Evolutionary conservation across 805 yeast species (phyloP).

Genomic region (Ogataea angusta): DNA sequence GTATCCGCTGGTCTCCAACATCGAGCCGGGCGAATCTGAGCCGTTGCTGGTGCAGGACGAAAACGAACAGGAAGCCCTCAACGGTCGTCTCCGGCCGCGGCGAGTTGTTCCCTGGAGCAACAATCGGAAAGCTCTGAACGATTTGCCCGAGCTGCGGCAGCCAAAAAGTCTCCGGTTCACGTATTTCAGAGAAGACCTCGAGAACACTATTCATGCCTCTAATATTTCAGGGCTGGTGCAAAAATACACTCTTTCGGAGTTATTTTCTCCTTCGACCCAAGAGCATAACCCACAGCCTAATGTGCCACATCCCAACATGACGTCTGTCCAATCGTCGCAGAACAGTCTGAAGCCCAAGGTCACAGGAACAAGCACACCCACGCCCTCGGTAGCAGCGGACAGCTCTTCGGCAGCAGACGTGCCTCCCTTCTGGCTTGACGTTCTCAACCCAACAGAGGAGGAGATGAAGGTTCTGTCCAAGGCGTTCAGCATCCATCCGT

Average conservation of each 20-base stretch:
- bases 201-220: slow-evolving; percentile 87
- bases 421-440: slow-evolving; percentile 90
- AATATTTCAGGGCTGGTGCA: slow-evolving; percentile 77
- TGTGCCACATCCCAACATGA: neutral
- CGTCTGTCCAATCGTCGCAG: slow-evolving; percentile 17
- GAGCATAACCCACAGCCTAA: slow-evolving; percentile 1
- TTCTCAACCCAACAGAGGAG: slow-evolving; percentile 89
- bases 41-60: slow-evolving; percentile 34
- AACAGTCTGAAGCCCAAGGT: slow-evolving; percentile 11
- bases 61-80: slow-evolving; percentile 53
- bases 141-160: slow-evolving; percentile 19
- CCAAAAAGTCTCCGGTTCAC: slow-evolving; percentile 69
- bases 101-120: slow-evolving; percentile 71
- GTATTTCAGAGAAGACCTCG: slow-evolving; percentile 85
- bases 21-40: slow-evolving; percentile 29
- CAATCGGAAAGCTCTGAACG: slow-evolving; percentile 24
- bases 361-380: slow-evolving; percentile 23
- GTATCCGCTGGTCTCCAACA: slow-evolving; percentile 33
- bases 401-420: slow-evolving; percentile 30
- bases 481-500: slow-evolving; percentile 92
- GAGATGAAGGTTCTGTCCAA: slow-evolving; percentile 91
- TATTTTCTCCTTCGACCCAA: slow-evolving; percentile 44
- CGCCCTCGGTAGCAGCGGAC: slow-evolving; percentile 25
- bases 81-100: slow-evolving; percentile 72
- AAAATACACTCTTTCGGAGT: slow-evolving; percentile 54